Evolutionary conservation across 257 asterid species (phyloP).

Genomic region (Nicotiana sylvestris): DNA sequence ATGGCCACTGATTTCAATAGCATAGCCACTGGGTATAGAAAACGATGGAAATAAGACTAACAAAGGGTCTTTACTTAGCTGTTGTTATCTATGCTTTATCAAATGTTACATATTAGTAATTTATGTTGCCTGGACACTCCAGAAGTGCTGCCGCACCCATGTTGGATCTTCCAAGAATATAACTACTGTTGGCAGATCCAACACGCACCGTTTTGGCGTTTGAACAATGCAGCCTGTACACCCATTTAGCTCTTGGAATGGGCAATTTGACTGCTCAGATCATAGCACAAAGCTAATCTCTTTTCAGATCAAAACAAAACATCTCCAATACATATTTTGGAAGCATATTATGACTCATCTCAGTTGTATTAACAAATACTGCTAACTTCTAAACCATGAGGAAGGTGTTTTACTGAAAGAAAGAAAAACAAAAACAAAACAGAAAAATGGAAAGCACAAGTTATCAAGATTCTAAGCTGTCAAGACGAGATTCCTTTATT

Average conservation of each 20-base stretch:
- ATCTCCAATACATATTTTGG: not conserved
- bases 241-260: not conserved
- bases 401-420: not conserved
- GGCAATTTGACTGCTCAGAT: not conserved
- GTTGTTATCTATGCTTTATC: not conserved
- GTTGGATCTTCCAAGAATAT: no score
- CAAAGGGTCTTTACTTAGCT: not conserved
- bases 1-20: not conserved
- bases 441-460: no score
- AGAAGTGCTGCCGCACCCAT: no score
- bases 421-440: no score
- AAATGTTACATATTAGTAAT: not conserved
- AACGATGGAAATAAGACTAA: not conserved
- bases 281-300: not conserved
- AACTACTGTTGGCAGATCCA: no score
- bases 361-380: not conserved
- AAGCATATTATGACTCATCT: not conserved
- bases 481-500: not conserved
- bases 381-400: not conserved
- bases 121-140: no score
- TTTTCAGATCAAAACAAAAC: not conserved
- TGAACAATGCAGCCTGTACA: not conserved
- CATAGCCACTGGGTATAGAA: not conserved
- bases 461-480: not conserved
- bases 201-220: not conserved